Percentiles rank a stretch among this genome's conserved stretches.
Conservation (phyloP, 169 alveolate species). For the Eimeria praecox region DNA sequence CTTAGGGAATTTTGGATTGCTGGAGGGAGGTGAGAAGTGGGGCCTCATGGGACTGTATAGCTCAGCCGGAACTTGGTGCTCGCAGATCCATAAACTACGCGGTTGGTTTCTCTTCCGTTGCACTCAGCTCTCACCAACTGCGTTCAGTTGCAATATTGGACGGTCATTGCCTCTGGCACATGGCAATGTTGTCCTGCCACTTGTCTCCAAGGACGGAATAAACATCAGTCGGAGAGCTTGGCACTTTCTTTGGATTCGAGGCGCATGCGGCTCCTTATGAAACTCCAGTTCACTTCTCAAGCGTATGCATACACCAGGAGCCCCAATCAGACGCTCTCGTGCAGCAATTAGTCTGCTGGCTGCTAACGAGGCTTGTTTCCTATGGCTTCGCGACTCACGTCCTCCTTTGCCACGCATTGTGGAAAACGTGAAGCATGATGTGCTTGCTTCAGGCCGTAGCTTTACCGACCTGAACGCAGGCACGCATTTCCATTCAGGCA, state of each 20-base stretch:
- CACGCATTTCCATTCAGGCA: neutral
- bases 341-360: neutral
- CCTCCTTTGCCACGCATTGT: neutral
- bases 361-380: neutral
- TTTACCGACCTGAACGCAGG: neutral
- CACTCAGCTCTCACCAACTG: slow-evolving; percentile 6
- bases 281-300: neutral
- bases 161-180: neutral
- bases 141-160: neutral
- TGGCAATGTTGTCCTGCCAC: neutral
- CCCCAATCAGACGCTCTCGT: neutral
- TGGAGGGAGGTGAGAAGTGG: neutral
- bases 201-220: neutral
- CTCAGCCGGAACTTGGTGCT: neutral
- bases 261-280: neutral
- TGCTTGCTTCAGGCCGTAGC: neutral
- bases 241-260: neutral
- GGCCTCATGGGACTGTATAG: no score
- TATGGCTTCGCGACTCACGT: neutral
- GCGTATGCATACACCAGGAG: neutral
- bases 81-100: neutral
- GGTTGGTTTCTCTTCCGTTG: neutral
- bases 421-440: neutral
- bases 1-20: neutral
- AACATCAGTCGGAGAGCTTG: neutral